A percentile compares a stretch with the other conserved stretches of the same genome.
Evolutionary conservation across 371 early-diverging fungal species (phyloP).

Genomic region (Syncephalastrum monosporum): DNA sequence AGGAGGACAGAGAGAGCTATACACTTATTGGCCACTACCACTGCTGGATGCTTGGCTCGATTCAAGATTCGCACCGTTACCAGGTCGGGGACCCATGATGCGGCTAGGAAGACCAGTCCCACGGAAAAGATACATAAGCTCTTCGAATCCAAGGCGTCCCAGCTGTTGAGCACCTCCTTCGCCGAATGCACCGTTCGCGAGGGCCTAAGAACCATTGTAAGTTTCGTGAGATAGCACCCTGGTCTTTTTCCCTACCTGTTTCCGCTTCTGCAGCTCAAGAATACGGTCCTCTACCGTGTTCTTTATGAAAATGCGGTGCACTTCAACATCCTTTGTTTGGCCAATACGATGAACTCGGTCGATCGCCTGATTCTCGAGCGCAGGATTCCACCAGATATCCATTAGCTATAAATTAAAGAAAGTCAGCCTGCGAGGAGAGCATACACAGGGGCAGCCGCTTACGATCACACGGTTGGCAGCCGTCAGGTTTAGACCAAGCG

Average conservation of each 20-base stretch:
- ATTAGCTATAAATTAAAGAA: slow-evolving; percentile 22
- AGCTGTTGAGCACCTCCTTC: slow-evolving; percentile 27
- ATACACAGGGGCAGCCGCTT: background rate
- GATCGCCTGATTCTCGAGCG: slow-evolving; percentile 62
- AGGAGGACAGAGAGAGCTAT: too few relatives aligned
- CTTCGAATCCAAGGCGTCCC: slow-evolving; percentile 35
- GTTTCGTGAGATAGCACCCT: background rate
- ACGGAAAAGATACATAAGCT: slow-evolving; percentile 45
- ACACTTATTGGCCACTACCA: too few relatives aligned
- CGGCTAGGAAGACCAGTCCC: slow-evolving; percentile 22
- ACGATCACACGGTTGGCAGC: slow-evolving; percentile 15
- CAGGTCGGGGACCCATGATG: too few relatives aligned
- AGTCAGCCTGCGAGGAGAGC: background rate
- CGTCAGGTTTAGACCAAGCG: slow-evolving; percentile 64
- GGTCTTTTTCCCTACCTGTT: slow-evolving; percentile 14
- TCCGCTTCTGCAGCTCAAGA: slow-evolving; percentile 40
- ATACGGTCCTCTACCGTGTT: slow-evolving; percentile 52
- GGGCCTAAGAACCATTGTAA: slow-evolving; percentile 12
- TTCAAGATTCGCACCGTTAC: too few relatives aligned
- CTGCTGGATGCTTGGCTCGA: too few relatives aligned
- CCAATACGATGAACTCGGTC: slow-evolving; percentile 46
- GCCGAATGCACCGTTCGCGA: slow-evolving; percentile 44
- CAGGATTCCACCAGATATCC: slow-evolving; percentile 74
- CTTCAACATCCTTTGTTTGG: slow-evolving; percentile 24
- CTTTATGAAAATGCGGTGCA: slow-evolving; percentile 17